These are phyloP conservation scores for Rubia balearica DNA, from an alignment of 305 asterid species.

Conservation along the genomic window DNA sequence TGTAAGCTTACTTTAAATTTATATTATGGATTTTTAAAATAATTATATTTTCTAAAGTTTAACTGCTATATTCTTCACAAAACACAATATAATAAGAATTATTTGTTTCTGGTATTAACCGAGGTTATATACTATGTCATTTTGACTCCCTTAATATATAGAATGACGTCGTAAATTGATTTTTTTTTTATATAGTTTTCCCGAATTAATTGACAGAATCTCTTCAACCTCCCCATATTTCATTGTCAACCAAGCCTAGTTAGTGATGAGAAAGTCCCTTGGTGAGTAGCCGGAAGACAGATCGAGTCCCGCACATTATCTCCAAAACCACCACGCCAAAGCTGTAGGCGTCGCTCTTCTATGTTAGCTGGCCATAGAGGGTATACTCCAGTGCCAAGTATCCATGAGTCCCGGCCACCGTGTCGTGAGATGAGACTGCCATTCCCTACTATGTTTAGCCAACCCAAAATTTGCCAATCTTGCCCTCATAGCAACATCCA, in stretches of 20 bases:
- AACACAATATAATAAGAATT: too few species aligned
- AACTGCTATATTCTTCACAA: too few species aligned
- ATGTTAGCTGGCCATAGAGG: conserved; percentile 79
- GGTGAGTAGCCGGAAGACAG: conserved; percentile 40
- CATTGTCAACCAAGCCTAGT: conserved; percentile 86
- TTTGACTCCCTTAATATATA: too few species aligned
- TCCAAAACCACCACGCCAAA: conserved; percentile 82
- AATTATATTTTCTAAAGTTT: too few species aligned
- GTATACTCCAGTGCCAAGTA: conserved; percentile 93
- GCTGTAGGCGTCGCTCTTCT: conserved; percentile 85
- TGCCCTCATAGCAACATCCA: conserved; percentile 77
- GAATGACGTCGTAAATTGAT: too few species aligned
- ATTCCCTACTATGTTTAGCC: conserved; percentile 63
- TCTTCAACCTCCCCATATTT: conserved; percentile 31
- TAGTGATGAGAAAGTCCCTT: conserved; percentile 48
- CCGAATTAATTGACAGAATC: too few species aligned
- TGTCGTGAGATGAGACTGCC: conserved; percentile 83
- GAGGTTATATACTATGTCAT: too few species aligned
- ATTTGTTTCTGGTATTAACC: too few species aligned
- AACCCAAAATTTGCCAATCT: conserved; percentile 87
- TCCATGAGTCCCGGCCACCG: conserved; percentile 88
- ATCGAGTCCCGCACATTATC: conserved; percentile 89
- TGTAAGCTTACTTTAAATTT: too few species aligned
- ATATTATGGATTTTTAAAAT: too few species aligned
- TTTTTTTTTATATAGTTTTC: too few species aligned